A percentile compares a stretch with the other conserved stretches of the same genome.
These are phyloP conservation scores for Trichomonas tenax DNA, from an alignment of 208 protist species.

Conservation along the genomic window DNA sequence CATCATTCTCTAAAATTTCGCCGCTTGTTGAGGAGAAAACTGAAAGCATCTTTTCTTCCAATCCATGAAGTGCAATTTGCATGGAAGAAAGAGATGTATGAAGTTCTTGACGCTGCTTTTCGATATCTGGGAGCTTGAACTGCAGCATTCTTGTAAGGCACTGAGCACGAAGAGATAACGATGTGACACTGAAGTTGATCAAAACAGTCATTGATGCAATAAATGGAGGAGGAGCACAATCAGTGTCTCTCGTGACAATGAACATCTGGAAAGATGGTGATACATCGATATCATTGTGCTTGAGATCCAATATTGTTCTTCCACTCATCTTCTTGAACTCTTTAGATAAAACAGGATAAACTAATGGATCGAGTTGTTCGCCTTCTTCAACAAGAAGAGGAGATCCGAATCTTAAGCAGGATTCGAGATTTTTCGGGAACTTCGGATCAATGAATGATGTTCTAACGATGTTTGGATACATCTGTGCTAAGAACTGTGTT, in stretches of 20 bases:
- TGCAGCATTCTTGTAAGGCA: conserved; percentile 62
- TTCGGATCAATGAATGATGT: conserved; percentile 75
- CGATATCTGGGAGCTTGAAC: conserved; percentile 81
- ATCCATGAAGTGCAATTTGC: conserved; percentile 64
- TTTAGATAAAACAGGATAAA: conserved; percentile 91
- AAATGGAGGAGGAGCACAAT: conserved; percentile 72
- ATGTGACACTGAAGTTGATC: conserved; percentile 96
- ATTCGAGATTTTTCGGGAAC: conserved; percentile 94
- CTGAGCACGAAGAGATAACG: conserved; percentile 72
- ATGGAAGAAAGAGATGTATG: conserved; percentile 79
- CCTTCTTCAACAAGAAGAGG: conserved; percentile 92
- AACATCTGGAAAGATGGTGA: conserved; percentile 84
- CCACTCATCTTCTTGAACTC: conserved; percentile 81
- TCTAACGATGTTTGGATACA: conserved; percentile 57
- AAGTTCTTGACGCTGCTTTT: conserved; percentile 66
- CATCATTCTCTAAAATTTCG: conserved; percentile 81
- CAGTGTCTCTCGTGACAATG: conserved; percentile 80
- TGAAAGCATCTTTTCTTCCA: conserved; percentile 82
- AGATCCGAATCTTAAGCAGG: conserved; percentile 86
- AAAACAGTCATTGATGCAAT: conserved; percentile 83
- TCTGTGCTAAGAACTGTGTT: conserved; percentile 56
- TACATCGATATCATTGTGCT: conserved; percentile 88
- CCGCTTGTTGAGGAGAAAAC: conserved; percentile 71
- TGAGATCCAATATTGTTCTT: conserved; percentile 73
- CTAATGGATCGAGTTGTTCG: conserved; percentile 88